phyloP scores from a whole-genome alignment of 2,329 filamentous ascomycete species.

The Akanthomyces dipterigenus region DNA sequence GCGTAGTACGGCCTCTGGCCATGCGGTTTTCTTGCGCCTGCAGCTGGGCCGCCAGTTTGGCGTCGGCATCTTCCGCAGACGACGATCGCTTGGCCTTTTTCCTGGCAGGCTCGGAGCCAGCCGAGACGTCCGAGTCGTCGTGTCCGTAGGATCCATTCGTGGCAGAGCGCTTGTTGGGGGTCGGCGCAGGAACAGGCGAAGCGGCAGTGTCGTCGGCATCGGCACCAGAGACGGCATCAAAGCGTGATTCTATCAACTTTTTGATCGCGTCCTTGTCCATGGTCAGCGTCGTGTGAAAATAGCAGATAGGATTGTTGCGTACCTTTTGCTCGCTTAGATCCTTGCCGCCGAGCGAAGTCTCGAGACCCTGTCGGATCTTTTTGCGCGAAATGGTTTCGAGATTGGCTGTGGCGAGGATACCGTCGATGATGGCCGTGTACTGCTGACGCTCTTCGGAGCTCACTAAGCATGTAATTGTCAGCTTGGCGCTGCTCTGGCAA shows the following conservation, averaged over 20 bases:
- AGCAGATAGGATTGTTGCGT: constrained; percentile 9
- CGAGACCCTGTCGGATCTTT: constrained; percentile 52
- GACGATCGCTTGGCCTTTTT: constrained; percentile 64
- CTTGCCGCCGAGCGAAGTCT: constrained; percentile 47
- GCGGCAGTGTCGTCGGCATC: constrained; percentile 41
- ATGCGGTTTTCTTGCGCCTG: constrained; percentile 86
- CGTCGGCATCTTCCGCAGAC: constrained; percentile 67
- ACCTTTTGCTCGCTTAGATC: constrained; percentile 56
- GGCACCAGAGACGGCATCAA: constrained; percentile 58
- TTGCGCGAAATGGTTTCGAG: constrained; percentile 58
- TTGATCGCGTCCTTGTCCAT: constrained; percentile 58
- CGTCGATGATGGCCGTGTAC: constrained; percentile 55
- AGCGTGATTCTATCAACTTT: constrained; percentile 64
- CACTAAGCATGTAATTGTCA: constrained; percentile 31
- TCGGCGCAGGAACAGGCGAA: constrained; percentile 24
- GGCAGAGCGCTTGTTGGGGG: constrained; percentile 28
- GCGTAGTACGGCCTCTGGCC: constrained; percentile 61
- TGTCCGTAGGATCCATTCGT: constrained; percentile 28
- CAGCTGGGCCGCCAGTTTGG: constrained; percentile 75
- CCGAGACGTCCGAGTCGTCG: constrained; percentile 42
- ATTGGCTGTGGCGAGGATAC: constrained; percentile 50
- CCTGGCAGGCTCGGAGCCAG: constrained; percentile 38
- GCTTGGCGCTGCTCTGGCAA: background rate
- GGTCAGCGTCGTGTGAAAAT: background rate
- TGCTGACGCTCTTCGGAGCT: constrained; percentile 40